Conservation (phyloP, 441 rosid genomes). For the Populus hybrid region DNA sequence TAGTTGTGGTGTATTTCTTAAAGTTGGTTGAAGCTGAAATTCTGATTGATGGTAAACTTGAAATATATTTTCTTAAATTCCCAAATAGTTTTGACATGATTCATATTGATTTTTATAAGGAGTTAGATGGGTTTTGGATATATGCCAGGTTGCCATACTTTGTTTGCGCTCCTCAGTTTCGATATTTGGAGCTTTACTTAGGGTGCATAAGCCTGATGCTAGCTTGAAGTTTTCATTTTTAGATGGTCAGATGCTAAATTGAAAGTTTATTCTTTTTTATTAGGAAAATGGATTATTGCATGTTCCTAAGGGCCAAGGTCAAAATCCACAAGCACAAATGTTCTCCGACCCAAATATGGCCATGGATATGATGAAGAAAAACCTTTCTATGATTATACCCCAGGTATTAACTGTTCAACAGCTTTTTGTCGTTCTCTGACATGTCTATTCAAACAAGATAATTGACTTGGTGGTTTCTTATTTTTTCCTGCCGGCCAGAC, state of each 20-base stretch:
- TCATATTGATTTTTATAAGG: background rate
- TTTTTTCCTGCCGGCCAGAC: conserved; percentile 51
- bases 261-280: background rate
- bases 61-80: background rate
- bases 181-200: background rate
- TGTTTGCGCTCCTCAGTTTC: background rate
- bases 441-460: conserved; percentile 9
- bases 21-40: background rate
- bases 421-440: background rate
- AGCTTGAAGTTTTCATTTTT: background rate
- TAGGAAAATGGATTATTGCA: conserved; percentile 88
- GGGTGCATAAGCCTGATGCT: background rate
- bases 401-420: conserved; percentile 46
- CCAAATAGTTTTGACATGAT: background rate
- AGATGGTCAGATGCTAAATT: background rate
- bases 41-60: background rate
- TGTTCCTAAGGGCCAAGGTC: conserved; percentile 84
- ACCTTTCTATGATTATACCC: conserved; percentile 96
- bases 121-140: background rate
- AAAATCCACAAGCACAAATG: conserved; percentile 94
- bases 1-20: background rate
- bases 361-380: conserved; percentile 99
- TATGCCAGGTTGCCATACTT: background rate
- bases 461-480: conserved; percentile 15
- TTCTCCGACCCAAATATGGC: conserved; percentile 99